Base-by-base conservation (phyloP, 495 filamentous ascomycete genomes). In the Bacidia gigantensis region DNA sequence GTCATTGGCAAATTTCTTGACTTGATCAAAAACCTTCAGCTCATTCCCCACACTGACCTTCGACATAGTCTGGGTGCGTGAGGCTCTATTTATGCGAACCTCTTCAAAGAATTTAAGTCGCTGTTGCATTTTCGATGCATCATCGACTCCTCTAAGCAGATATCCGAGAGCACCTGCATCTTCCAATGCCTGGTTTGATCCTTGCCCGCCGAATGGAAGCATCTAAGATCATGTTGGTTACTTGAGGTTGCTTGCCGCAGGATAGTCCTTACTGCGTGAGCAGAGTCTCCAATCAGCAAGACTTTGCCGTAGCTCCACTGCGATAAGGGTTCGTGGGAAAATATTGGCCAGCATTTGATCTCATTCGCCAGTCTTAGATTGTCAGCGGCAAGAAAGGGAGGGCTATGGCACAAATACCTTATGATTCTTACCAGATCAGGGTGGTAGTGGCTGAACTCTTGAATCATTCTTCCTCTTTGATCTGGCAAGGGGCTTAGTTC, bases 271-370 rank as follows among this genome's bases (percentile, higher is more conserved):
- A 56, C 54, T 18, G 66, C 64, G 53, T 77, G 75, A 2, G 66
- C 70, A 11, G 73, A 68, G 53, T 78, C 75, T 0, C 75, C 75
- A 24, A 75, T 67, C 11, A 74, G 38, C 7, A 70, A 50, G 2
- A 67, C 57, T 55, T 68, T 72, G 44, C 69, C 71, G 2, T 62
- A 59, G 21, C 62, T 48, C 63, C 69, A 72, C 0, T 56, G 65
- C 3, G 57, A 48, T 9, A 68, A 58, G 0, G 65, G 67, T 2
- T 63, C 29, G 21, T 72, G 67, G n/a, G 65, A 66, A 7, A 66
- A 64, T 11, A 77, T 59, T 26, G 66, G 67, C 72, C 72, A 77
- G 0, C 67, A 64, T 52, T 74, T 73, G 18, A 76, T 57, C 3
- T 77, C 73, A 38, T 67, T 62, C 3, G 69, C 68, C 25, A 56